phyloP scores from a whole-genome alignment of 78 protist species.

The Creolimax fragrantissima region DNA sequence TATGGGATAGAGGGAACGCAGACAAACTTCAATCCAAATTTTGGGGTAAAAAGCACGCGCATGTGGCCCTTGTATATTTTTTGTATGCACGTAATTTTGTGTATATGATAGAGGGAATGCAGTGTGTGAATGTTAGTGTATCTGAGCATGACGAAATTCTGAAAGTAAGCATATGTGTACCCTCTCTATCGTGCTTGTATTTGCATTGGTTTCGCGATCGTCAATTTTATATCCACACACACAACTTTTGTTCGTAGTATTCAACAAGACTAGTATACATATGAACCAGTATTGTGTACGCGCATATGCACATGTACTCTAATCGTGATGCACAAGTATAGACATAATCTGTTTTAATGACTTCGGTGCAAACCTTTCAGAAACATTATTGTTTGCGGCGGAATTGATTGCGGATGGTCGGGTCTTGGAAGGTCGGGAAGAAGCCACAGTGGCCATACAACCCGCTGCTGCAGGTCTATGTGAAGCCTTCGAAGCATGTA shows the following conservation, averaged over 20 bases:
- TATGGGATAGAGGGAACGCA: too few relatives aligned
- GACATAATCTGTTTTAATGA: neutral
- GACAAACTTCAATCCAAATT: neutral
- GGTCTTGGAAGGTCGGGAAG: neutral
- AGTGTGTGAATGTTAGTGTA: too few relatives aligned
- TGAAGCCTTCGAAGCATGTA: slow-evolving; percentile 5
- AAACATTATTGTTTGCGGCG: slow-evolving; percentile 14
- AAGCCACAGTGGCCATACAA: neutral
- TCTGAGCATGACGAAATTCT: too few relatives aligned
- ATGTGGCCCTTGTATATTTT: too few relatives aligned
- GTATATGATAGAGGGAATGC: too few relatives aligned
- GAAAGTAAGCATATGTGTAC: too few relatives aligned
- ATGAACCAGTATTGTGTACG: neutral
- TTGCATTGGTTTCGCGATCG: too few relatives aligned
- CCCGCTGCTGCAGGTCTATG: neutral
- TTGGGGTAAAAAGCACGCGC: too few relatives aligned
- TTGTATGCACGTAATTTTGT: too few relatives aligned
- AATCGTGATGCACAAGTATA: neutral
- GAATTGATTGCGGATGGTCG: neutral
- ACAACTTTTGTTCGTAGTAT: too few relatives aligned
- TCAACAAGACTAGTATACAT: neutral
- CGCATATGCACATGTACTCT: neutral
- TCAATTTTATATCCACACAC: too few relatives aligned
- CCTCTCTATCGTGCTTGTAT: too few relatives aligned
- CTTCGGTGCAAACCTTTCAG: neutral